Evolutionary conservation across 768 basidiomycete species (phyloP), one percentile per base, ranked within the genome.

Genomic region (Serendipita vermifera): DNA sequence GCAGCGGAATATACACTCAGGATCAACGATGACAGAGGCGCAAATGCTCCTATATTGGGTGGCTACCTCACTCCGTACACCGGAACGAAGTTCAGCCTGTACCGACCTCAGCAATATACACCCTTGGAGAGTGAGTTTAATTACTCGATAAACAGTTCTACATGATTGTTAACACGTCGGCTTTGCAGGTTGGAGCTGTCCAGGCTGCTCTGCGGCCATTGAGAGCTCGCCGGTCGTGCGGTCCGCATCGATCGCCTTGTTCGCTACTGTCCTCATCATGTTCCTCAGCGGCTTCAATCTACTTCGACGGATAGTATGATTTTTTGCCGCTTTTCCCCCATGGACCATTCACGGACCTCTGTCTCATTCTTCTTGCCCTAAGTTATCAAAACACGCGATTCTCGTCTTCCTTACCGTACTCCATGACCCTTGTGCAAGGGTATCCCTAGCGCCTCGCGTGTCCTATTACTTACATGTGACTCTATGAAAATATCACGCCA

Each of bases 21-120:
- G 55, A 83, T 97, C 27, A 85, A 77, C 73, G 90, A 87, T 63
- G 85, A 92, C 56, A 72, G 85, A 61, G 92, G 92, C 0, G 75
- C 80, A 4, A 75, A 72, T 5, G 79, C 82, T 0, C 70, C 72
- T 14, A 73, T 79, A 38, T 65, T 70, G 24, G 76, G 79, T 0
- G 91, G 92, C 2, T 75, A 75, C 62, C 71, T 96, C 60, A 71
- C 73, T 61, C 80, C 84, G 39, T 86, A 87, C 64, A 76, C 75
- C 38, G 79, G 75, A 0, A 70, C 89, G 43, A 72, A 78, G 63
- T 94, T 96, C 72, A 89, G 88, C 38, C 69, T 96, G 63, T 96
- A 93, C 64, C 80, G 81, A 0, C 88, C 90, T 0, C 77, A 78
- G 62, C 20, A 74, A 13, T 89, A 90, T 65, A 87, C 83, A 0